phyloP scores from a whole-genome alignment of 805 yeast species.

The Suhomyces vadensis region DNA sequence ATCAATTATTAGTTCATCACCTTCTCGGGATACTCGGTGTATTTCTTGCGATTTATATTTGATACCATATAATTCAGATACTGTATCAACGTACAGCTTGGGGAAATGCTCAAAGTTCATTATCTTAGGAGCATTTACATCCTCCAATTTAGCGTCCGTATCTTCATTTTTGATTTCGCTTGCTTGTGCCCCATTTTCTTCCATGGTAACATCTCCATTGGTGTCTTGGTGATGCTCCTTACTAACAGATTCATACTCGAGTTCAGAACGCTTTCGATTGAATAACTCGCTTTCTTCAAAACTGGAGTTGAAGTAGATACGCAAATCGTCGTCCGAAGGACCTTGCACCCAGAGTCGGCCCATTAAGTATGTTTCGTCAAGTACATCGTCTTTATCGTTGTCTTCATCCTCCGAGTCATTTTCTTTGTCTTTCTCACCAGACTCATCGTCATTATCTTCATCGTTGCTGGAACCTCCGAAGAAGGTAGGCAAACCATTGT shows the following conservation, averaged over 20 bases:
- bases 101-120: slow-evolving; percentile 26
- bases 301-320: slow-evolving; percentile 20
- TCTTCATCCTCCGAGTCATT: slow-evolving; percentile 31
- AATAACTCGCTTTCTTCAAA: slow-evolving; percentile 5
- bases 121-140: not conserved
- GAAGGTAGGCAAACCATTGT: slow-evolving; percentile 70
- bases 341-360: slow-evolving; percentile 93
- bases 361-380: slow-evolving; percentile 65
- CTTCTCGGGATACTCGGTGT: slow-evolving; percentile 6
- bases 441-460: slow-evolving; percentile 45
- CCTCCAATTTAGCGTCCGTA: no score
- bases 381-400: slow-evolving; percentile 46
- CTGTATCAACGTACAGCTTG: slow-evolving; percentile 22
- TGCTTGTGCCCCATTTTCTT: not conserved
- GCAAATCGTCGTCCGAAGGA: slow-evolving; percentile 55
- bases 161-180: not conserved
- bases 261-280: slow-evolving; percentile 10
- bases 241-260: slow-evolving; percentile 9
- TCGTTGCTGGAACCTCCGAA: slow-evolving; percentile 40
- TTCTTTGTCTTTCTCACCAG: slow-evolving; percentile 16
- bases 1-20: slow-evolving; percentile 30
- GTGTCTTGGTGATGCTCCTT: not conserved
- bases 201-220: not conserved
- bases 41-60: slow-evolving; percentile 26
- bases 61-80: slow-evolving; percentile 30